phyloP scores from a whole-genome alignment of 371 early-diverging fungal species.

The Dichotomocladium elegans region DNA sequence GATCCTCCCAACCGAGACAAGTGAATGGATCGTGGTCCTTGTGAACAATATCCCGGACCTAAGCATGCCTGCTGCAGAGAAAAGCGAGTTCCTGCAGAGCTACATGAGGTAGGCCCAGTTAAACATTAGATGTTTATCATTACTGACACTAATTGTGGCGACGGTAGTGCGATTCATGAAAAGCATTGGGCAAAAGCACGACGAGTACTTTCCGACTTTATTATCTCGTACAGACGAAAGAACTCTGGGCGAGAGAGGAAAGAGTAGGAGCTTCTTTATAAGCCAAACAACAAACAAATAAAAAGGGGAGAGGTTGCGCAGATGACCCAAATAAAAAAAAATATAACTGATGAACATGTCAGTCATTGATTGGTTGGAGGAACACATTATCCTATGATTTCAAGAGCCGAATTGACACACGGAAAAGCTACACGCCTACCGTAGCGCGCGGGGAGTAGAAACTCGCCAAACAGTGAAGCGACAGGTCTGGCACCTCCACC shows the following conservation, averaged over 20 bases:
- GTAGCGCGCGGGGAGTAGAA: too few species aligned
- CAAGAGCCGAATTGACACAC: too few species aligned
- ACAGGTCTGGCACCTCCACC: too few species aligned
- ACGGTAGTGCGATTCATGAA: conserved; percentile 29
- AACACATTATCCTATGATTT: too few species aligned
- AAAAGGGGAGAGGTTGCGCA: background rate
- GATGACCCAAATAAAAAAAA: background rate
- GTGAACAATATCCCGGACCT: conserved; percentile 44
- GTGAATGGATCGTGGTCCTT: conserved; percentile 34
- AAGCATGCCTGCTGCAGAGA: conserved; percentile 38
- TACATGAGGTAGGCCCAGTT: conserved; percentile 35
- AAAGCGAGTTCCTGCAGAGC: conserved; percentile 42
- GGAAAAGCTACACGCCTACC: too few species aligned
- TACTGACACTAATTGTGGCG: background rate
- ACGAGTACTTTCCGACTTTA: conserved; percentile 46
- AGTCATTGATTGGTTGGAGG: too few species aligned
- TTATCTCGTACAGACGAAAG: conserved; percentile 36
- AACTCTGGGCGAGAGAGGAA: conserved; percentile 9
- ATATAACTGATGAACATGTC: too few species aligned
- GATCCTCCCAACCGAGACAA: conserved; percentile 38
- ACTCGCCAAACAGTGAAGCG: too few species aligned
- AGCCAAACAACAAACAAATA: too few species aligned
- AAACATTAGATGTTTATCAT: background rate
- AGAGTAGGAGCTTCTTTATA: conserved; percentile 3
- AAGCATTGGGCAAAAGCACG: conserved; percentile 40